phyloP scores from a whole-genome alignment of 768 basidiomycete genomes.

The Leucosporidium creatinivorum region DNA sequence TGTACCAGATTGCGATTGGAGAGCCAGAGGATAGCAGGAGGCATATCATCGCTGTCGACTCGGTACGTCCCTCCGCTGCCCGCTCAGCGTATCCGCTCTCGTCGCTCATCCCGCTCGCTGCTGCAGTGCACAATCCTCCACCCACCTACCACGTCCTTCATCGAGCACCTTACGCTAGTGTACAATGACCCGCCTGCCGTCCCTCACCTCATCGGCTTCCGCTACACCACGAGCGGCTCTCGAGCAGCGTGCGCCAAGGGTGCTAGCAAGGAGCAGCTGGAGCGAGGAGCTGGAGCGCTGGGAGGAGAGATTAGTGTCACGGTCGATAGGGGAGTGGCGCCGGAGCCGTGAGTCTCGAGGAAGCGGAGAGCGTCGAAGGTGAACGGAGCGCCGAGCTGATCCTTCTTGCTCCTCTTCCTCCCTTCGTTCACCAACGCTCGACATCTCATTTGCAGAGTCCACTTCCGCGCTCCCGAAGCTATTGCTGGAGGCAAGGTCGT shows the following conservation, averaged over 20 bases:
- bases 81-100: background rate
- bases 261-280: background rate
- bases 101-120: background rate
- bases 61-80: background rate
- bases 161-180: conserved; percentile 8
- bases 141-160: background rate
- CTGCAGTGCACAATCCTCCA: conserved; percentile 15
- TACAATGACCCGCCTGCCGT: background rate
- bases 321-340: background rate
- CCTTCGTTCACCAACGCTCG: too few species aligned
- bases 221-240: background rate
- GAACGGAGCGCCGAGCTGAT: too few species aligned
- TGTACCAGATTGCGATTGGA: conserved; percentile 4
- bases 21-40: background rate
- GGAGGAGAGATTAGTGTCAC: background rate
- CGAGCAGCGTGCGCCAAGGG: background rate
- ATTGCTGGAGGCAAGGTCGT: background rate
- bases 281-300: background rate
- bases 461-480: background rate
- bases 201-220: background rate
- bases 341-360: background rate
- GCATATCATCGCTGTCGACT: conserved; percentile 3
- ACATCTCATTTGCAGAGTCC: too few species aligned
- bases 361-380: too few species aligned
- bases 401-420: too few species aligned